Evolutionary conservation across 1,284 basidiomycete genomes (phyloP).

Genomic region (Tremellales sp.): DNA sequence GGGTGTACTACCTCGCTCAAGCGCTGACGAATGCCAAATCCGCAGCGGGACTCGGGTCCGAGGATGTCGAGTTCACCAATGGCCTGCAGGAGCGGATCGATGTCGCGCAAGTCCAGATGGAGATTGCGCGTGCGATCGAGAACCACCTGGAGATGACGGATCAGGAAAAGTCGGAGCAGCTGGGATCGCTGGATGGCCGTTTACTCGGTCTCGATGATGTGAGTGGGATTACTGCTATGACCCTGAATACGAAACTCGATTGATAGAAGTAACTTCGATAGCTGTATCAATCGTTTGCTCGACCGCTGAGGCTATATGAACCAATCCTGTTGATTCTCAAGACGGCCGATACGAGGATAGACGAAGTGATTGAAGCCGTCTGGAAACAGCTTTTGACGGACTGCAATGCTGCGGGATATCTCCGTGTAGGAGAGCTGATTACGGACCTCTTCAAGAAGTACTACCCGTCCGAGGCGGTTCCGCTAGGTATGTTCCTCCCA

Average conservation of each 20-base stretch:
- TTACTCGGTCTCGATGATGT: constrained; percentile 54
- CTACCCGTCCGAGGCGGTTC: constrained; percentile 85
- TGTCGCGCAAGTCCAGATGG: constrained; percentile 92
- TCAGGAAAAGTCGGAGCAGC: constrained; percentile 58
- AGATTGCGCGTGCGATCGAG: constrained; percentile 56
- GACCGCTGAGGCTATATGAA: constrained; percentile 77
- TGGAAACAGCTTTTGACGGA: constrained; percentile 75
- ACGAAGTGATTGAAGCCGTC: constrained; percentile 71
- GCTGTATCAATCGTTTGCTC: constrained; percentile 85
- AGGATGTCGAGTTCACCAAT: constrained; percentile 86
- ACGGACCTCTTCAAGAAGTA: constrained; percentile 74
- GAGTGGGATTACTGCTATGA: constrained; percentile 10
- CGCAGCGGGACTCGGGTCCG: constrained; percentile 65
- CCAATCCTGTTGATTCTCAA: constrained; percentile 89
- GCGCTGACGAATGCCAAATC: constrained; percentile 96
- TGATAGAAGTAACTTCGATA: constrained; percentile 39
- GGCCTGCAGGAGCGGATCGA: constrained; percentile 95
- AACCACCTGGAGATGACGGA: constrained; percentile 45
- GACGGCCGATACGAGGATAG: constrained; percentile 87
- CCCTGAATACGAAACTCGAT: not conserved
- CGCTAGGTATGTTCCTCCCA: constrained; percentile 64
- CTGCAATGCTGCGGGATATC: constrained; percentile 3
- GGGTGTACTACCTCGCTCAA: constrained; percentile 85
- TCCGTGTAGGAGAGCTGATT: constrained; percentile 48
- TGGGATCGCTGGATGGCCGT: constrained; percentile 56